Evolutionary conservation across 225 moss, liverwort and hornwort genomes (phyloP).

Genomic region (Pleurozium schreberi): DNA sequence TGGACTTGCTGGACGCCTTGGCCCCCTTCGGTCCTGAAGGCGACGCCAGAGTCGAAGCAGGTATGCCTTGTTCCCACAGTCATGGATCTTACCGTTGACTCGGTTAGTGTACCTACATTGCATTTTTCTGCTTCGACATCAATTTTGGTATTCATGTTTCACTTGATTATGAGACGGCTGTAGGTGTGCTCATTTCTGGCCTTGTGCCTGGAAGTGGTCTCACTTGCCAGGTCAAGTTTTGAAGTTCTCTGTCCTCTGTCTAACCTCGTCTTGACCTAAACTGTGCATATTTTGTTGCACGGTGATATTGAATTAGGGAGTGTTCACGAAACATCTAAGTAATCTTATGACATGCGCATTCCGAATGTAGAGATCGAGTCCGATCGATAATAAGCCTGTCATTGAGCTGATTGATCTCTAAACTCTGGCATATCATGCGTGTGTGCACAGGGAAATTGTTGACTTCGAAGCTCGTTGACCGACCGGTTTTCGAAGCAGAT

Average conservation of each 20-base stretch:
- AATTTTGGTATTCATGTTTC: neutral
- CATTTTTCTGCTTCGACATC: neutral
- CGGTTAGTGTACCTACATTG: neutral
- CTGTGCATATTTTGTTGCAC: neutral
- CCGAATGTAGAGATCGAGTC: neutral
- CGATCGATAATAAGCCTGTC: neutral
- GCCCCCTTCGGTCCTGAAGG: constrained; percentile 42
- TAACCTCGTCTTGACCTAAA: neutral
- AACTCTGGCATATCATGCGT: neutral
- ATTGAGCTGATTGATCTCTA: neutral
- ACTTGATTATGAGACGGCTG: neutral
- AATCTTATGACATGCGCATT: neutral
- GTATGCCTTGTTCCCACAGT: neutral
- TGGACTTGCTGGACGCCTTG: constrained; percentile 57
- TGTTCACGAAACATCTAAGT: too few species aligned
- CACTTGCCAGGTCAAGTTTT: neutral
- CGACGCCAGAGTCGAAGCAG: constrained; percentile 5
- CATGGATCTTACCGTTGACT: neutral
- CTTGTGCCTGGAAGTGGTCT: neutral
- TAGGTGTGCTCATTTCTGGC: neutral
- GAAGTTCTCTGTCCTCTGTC: neutral
- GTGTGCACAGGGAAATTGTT: constrained; percentile 24
- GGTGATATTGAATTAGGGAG: too few species aligned
- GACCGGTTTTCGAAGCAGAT: constrained; percentile 60
- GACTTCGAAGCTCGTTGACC: constrained; percentile 33